phyloP scores from a whole-genome alignment of 2,329 filamentous ascomycete species.

The Pestalotiopsis sp. region DNA sequence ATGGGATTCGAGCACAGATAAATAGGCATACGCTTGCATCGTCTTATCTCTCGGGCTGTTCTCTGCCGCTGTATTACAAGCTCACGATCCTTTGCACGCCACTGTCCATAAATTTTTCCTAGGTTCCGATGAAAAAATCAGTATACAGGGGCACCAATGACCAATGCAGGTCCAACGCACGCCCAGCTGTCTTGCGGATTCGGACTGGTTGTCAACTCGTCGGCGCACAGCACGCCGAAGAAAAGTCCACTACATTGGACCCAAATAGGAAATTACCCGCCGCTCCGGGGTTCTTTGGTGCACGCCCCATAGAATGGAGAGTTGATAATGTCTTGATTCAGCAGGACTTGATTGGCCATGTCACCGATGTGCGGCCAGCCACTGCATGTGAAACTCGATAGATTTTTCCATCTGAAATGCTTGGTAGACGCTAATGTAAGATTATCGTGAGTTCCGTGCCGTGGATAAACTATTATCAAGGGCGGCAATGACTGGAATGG shows the following conservation, averaged over 20 bases:
- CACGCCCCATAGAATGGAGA: background rate
- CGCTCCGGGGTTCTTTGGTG: background rate
- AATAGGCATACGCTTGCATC: background rate
- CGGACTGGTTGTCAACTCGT: background rate
- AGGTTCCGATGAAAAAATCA: background rate
- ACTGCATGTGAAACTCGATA: background rate
- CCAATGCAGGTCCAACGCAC: background rate
- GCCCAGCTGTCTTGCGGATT: background rate
- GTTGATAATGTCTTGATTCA: background rate
- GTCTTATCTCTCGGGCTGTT: background rate
- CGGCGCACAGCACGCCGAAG: background rate
- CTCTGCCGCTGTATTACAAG: background rate
- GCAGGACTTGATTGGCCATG: background rate
- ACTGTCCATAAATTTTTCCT: background rate
- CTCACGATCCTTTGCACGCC: background rate
- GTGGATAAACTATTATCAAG: background rate
- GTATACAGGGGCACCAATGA: background rate
- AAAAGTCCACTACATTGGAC: background rate
- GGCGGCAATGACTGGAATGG: background rate
- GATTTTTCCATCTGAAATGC: too few relatives aligned
- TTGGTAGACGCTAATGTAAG: too few relatives aligned
- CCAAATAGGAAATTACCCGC: background rate
- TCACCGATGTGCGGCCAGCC: background rate
- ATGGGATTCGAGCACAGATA: background rate
- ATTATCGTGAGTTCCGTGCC: too few relatives aligned